Conservation (phyloP, 192 early-diverging fungal genomes). For the Backusella morwellensis region DNA sequence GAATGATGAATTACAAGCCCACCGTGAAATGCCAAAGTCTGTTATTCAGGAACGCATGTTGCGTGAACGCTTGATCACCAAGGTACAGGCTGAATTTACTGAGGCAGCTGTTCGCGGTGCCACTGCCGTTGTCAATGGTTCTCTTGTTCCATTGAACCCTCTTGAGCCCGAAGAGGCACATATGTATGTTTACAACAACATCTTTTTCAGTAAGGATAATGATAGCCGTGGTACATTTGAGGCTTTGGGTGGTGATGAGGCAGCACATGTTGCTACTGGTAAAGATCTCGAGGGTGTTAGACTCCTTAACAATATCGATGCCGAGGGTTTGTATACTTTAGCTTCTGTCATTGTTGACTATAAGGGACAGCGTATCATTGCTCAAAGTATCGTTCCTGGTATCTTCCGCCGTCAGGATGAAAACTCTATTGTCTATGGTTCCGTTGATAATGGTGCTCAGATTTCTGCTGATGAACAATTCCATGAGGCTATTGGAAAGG, state of each 20-base stretch:
- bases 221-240: conserved; percentile 87
- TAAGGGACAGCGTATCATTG: conserved; percentile 86
- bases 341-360: conserved; percentile 93
- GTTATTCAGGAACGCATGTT: conserved; percentile 81
- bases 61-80: conserved; percentile 82
- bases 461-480: conserved; percentile 74
- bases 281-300: conserved; percentile 94
- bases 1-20: conserved; percentile 95
- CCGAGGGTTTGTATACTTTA: conserved; percentile 83
- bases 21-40: conserved; percentile 76
- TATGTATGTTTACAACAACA: conserved; percentile 94
- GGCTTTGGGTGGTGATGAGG: conserved; percentile 80
- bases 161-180: conserved; percentile 69
- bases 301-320: conserved; percentile 68
- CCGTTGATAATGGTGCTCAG: conserved; percentile 78
- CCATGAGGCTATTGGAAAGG: conserved; percentile 64
- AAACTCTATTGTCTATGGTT: conserved; percentile 86
- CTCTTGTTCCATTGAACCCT: conserved; percentile 77
- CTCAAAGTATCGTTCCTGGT: conserved; percentile 92
- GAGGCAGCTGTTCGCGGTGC: conserved; percentile 88
- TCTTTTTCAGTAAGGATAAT: conserved; percentile 90
- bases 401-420: conserved; percentile 75
- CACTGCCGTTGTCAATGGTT: conserved; percentile 78
- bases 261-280: conserved; percentile 88
- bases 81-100: conserved; percentile 87